These are phyloP conservation scores for Argentina anserina DNA, from an alignment of 306 rosid species.

Conservation along the genomic window DNA sequence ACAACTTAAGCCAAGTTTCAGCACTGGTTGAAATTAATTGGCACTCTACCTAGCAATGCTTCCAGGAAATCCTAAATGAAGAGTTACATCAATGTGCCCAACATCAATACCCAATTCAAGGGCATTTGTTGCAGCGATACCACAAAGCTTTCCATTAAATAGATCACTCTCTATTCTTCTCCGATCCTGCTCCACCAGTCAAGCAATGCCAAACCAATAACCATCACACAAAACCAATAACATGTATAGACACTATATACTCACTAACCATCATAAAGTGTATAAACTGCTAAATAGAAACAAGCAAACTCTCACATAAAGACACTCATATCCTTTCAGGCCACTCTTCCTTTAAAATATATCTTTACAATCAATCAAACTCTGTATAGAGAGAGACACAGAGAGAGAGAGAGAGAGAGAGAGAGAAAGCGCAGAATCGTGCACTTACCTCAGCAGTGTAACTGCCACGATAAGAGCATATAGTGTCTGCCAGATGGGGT, in stretches of 20 bases:
- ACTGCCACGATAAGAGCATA: constrained; percentile 89
- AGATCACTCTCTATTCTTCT: constrained; percentile 82
- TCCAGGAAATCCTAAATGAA: constrained; percentile 98
- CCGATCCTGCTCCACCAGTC: constrained; percentile 59
- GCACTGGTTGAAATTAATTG: constrained; percentile 5
- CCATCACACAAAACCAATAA: constrained; percentile 9
- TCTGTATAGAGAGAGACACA: not conserved
- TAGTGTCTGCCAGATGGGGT: constrained; percentile 57
- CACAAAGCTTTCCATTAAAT: constrained; percentile 81
- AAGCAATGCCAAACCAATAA: constrained; percentile 13
- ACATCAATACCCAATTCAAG: constrained; percentile 98
- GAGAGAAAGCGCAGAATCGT: not conserved
- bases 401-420: not conserved
- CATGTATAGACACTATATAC: not conserved
- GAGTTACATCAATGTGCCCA: constrained; percentile 87
- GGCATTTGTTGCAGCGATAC: constrained; percentile 97
- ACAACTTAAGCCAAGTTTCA: constrained; percentile 20
- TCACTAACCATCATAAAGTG: constrained; percentile 3
- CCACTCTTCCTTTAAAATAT: not conserved
- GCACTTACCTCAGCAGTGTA: constrained; percentile 69
- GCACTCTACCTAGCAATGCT: constrained; percentile 73
- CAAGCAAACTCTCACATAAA: not conserved
- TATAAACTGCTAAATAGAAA: not conserved
- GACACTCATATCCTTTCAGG: not conserved
- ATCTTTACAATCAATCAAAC: not conserved